Conservation (phyloP, 202 grass and related monocot species). For the Musa balbisiana region DNA sequence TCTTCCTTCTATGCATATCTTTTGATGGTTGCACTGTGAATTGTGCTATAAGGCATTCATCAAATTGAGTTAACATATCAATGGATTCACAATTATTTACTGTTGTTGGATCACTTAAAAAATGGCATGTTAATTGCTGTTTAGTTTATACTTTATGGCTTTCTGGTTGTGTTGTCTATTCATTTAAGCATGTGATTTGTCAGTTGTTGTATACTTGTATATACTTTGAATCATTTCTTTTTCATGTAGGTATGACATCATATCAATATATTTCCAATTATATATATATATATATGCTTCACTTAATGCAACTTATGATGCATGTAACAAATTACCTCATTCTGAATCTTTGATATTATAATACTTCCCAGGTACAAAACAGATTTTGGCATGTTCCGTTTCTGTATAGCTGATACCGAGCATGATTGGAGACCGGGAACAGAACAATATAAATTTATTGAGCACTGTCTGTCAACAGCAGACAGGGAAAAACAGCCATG, state of each 20-base stretch:
- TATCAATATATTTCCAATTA: too few species aligned
- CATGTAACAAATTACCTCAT: not conserved
- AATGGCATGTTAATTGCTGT: too few species aligned
- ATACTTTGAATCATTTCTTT: too few species aligned
- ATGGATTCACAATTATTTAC: too few species aligned
- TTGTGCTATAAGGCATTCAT: too few species aligned
- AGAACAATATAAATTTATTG: conserved; percentile 83
- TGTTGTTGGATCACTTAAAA: too few species aligned
- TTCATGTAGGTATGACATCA: too few species aligned
- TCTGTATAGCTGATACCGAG: conserved; percentile 74
- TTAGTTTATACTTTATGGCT: not conserved
- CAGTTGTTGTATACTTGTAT: too few species aligned
- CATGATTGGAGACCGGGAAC: conserved; percentile 69
- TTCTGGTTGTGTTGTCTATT: not conserved
- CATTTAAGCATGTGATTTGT: too few species aligned
- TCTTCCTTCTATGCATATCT: too few species aligned
- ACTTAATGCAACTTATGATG: not conserved
- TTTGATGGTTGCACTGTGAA: too few species aligned
- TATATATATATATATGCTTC: not conserved
- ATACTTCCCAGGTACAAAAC: conserved; percentile 49
- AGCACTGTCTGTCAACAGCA: conserved; percentile 68
- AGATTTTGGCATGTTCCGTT: conserved; percentile 84
- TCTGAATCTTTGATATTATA: not conserved
- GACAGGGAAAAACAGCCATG: conserved; percentile 87
- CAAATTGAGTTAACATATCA: too few species aligned